Percentiles rank a stretch among this genome's conserved stretches.
Conservation (phyloP, 192 early-diverging fungal species). For the Pilobolus umbonatus region DNA sequence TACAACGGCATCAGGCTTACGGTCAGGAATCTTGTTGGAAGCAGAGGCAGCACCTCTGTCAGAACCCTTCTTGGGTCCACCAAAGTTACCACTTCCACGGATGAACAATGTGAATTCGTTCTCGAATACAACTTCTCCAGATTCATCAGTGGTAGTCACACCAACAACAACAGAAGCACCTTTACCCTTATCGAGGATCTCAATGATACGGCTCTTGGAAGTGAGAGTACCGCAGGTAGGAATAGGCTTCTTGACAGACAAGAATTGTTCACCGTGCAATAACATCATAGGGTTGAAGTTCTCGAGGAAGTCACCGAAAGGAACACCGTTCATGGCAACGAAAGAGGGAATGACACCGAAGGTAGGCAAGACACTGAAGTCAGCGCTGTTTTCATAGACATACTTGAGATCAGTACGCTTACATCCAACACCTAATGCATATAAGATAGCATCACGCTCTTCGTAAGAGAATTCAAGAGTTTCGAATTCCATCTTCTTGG, state of each 20-base stretch:
- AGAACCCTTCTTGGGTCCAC: conserved; percentile 65
- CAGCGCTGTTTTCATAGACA: conserved; percentile 89
- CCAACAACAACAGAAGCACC: conserved; percentile 78
- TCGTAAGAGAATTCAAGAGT: conserved; percentile 66
- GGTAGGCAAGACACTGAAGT: conserved; percentile 86
- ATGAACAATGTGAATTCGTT: conserved; percentile 94
- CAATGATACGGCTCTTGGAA: conserved; percentile 74
- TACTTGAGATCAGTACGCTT: conserved; percentile 78
- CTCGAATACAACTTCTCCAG: conserved; percentile 71
- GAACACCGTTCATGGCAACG: conserved; percentile 57
- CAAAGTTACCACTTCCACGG: conserved; percentile 88
- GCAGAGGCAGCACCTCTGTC: conserved; percentile 80
- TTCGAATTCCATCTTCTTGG: conserved; percentile 53
- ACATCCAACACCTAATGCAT: conserved; percentile 93
- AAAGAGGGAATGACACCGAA: conserved; percentile 89
- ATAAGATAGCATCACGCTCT: conserved; percentile 88
- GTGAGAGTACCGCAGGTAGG: conserved; percentile 80
- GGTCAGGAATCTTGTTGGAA: conserved; percentile 71
- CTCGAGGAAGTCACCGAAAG: conserved; percentile 68
- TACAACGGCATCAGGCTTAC: conserved; percentile 79
- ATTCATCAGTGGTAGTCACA: conserved; percentile 73
- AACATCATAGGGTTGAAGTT: conserved; percentile 94
- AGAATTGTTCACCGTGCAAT: conserved; percentile 97
- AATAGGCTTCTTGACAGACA: conserved; percentile 80
- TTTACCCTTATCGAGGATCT: conserved; percentile 98